Percentiles rank a stretch among this genome's conserved stretches.
These are phyloP conservation scores for Candida nonsorbophila DNA, from an alignment of 805 yeast genomes.

Conservation along the genomic window DNA sequence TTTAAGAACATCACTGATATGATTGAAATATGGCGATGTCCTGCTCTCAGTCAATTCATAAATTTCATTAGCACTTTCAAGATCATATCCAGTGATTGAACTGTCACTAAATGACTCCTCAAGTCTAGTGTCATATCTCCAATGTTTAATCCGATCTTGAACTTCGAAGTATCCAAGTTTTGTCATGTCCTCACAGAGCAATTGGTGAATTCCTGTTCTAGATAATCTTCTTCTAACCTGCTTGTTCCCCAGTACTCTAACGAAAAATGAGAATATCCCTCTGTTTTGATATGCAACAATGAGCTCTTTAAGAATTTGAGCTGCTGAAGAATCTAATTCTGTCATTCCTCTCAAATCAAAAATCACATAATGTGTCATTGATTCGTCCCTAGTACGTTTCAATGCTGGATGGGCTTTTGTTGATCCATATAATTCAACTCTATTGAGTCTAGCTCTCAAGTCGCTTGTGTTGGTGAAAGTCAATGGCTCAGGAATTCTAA, in stretches of 20 bases:
- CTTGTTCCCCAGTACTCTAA: constrained; percentile 23
- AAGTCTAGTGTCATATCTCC: constrained; percentile 1
- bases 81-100: constrained; percentile 1
- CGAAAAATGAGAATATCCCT: constrained; percentile 28
- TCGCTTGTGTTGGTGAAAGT: constrained; percentile 39
- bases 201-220: constrained; percentile 22
- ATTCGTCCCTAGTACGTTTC: constrained; percentile 26
- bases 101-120: constrained; percentile 3
- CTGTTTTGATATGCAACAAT: constrained; percentile 23
- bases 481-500: constrained; percentile 40
- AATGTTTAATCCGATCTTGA: constrained; percentile 7
- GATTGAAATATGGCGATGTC: constrained; percentile 27
- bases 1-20: constrained; percentile 34
- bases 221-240: constrained; percentile 22
- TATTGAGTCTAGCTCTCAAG: constrained; percentile 28
- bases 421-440: constrained; percentile 40
- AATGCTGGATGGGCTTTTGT: constrained; percentile 40
- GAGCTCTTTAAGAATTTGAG: constrained; percentile 23
- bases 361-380: constrained; percentile 36
- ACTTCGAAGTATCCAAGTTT: constrained; percentile 17
- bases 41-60: constrained; percentile 19
- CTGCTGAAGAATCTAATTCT: constrained; percentile 38
- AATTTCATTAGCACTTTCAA: constrained; percentile 12
- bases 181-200: constrained; percentile 20
- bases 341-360: constrained; percentile 41